Percentiles rank a stretch among this genome's conserved stretches.
These are phyloP conservation scores for Vaccinium vitisidaea DNA, from an alignment of 148 eudicot species.

Conservation along the genomic window DNA sequence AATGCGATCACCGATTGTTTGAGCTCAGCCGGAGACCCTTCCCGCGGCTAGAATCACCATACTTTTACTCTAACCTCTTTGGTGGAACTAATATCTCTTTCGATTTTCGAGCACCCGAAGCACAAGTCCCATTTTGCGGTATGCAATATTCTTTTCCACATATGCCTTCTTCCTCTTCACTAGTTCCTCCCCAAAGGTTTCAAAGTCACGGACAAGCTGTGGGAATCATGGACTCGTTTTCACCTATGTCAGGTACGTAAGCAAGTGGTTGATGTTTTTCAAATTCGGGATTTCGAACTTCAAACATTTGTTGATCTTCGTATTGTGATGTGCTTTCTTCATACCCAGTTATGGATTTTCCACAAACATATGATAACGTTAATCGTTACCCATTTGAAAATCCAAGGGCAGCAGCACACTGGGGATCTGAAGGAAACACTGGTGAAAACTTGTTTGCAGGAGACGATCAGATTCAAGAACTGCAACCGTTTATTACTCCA, in stretches of 20 bases:
- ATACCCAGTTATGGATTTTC: conserved; percentile 14
- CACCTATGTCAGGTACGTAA: conserved; percentile 12
- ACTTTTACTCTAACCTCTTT: neutral
- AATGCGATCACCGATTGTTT: conserved; percentile 25
- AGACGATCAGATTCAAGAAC: neutral
- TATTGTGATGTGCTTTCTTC: neutral
- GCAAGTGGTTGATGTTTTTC: neutral
- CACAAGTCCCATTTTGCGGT: neutral
- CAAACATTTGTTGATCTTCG: neutral
- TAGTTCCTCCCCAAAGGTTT: neutral
- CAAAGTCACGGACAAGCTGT: neutral
- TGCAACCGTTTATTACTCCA: neutral
- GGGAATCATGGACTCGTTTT: neutral
- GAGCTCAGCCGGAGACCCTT: conserved; percentile 29
- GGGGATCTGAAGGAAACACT: neutral
- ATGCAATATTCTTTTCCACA: neutral
- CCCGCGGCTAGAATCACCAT: conserved; percentile 18
- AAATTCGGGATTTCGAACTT: neutral
- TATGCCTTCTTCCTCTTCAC: neutral
- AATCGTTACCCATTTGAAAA: neutral
- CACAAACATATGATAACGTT: neutral
- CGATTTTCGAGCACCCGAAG: neutral
- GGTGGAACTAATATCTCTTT: conserved; percentile 7
- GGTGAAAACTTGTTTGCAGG: too few species aligned
- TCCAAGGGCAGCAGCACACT: neutral